Evolutionary conservation across 768 basidiomycete genomes (phyloP).

Genomic region (Cantharellus anzutake): DNA sequence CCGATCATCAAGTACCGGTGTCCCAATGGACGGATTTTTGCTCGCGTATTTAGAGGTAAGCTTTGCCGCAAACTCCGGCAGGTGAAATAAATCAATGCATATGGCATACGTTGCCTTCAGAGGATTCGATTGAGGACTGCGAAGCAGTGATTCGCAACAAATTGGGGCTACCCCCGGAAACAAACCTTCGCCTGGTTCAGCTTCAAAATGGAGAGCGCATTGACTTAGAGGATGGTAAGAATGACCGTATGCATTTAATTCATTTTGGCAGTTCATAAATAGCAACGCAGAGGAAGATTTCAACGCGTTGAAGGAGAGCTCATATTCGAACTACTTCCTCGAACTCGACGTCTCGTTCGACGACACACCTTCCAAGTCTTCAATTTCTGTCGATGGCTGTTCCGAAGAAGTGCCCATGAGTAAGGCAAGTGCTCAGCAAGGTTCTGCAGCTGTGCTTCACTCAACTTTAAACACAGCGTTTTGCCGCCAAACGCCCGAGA

Average conservation of each 20-base stretch:
- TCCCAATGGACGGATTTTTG: background rate
- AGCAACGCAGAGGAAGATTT: no score
- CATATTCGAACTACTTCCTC: no score
- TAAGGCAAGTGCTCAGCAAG: no score
- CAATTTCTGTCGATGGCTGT: no score
- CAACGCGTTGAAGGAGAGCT: no score
- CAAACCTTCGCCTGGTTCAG: background rate
- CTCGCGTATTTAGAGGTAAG: background rate
- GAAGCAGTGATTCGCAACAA: background rate
- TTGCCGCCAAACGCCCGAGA: no score
- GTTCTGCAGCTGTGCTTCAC: no score
- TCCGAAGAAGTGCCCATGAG: no score
- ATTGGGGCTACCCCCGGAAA: background rate
- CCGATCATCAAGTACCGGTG: background rate
- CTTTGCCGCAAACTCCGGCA: background rate
- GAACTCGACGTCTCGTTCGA: no score
- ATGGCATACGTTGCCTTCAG: background rate
- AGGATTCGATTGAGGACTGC: background rate
- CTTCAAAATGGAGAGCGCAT: background rate
- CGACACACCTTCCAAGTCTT: no score
- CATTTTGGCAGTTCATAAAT: no score
- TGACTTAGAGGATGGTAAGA: background rate
- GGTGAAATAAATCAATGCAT: background rate
- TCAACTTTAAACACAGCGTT: no score
- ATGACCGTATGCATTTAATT: background rate